These are phyloP conservation scores for Fusarium citri DNA, from an alignment of 2,329 filamentous ascomycete species.

Conservation along the genomic window DNA sequence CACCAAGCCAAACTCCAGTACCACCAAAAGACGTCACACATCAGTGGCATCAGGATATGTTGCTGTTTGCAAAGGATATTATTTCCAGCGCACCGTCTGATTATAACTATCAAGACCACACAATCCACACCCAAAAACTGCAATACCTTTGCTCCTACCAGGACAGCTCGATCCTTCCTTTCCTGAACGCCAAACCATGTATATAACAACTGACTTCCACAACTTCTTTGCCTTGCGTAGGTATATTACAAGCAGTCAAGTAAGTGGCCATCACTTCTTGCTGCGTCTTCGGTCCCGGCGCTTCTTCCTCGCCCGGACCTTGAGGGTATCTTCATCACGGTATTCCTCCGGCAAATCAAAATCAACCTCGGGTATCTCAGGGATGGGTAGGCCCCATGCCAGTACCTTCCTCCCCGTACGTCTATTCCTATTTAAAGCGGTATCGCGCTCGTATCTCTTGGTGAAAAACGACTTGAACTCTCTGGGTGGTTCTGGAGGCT, in stretches of 20 bases:
- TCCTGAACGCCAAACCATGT: constrained; percentile 39
- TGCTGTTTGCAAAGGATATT: neutral
- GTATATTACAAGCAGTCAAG: constrained; percentile 40
- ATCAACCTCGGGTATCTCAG: constrained; percentile 76
- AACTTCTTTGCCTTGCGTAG: constrained; percentile 23
- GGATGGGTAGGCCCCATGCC: constrained; percentile 86
- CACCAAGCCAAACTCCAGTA: constrained; percentile 4
- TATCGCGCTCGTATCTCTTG: constrained; percentile 82
- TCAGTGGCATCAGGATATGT: neutral
- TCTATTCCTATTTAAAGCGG: constrained; percentile 78
- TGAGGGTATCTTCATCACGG: constrained; percentile 65
- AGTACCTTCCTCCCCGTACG: constrained; percentile 75
- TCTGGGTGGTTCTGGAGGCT: constrained; percentile 57
- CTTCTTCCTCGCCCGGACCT: constrained; percentile 71
- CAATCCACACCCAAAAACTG: constrained; percentile 5
- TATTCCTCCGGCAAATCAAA: constrained; percentile 80
- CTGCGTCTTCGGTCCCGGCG: constrained; percentile 69
- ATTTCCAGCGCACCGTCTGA: constrained; percentile 5
- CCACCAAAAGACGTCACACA: constrained; percentile 10
- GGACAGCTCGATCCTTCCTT: constrained; percentile 31
- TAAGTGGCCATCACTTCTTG: constrained; percentile 48
- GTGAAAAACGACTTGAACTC: constrained; percentile 90
- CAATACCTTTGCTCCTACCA: constrained; percentile 24
- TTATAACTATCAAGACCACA: constrained; percentile 19
- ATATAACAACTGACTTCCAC: constrained; percentile 21